Percentiles rank a stretch among this genome's conserved stretches.
Evolutionary conservation across 75 land plant genomes (phyloP).

Genomic region (Larix kaempferi): DNA sequence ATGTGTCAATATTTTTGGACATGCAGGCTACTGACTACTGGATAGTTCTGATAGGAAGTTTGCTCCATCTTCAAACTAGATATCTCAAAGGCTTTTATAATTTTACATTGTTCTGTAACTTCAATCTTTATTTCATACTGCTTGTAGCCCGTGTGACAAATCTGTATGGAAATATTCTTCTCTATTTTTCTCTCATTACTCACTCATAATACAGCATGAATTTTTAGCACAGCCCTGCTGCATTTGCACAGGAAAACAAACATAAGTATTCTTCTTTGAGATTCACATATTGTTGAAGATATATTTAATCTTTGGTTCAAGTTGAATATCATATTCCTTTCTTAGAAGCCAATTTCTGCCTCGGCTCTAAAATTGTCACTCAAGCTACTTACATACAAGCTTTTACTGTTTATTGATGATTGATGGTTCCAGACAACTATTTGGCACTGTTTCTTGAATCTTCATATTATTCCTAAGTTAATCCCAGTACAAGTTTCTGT

Average conservation of each 20-base stretch:
- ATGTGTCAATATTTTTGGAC: background rate
- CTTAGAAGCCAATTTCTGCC: no score
- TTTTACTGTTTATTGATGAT: background rate
- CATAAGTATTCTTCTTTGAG: background rate
- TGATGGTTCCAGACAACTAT: background rate
- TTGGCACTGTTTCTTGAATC: background rate
- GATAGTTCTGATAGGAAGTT: background rate
- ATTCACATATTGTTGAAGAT: background rate
- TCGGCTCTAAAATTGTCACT: background rate
- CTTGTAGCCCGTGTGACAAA: background rate
- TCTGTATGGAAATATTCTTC: background rate
- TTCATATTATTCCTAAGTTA: background rate
- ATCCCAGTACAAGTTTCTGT: background rate
- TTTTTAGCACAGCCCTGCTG: no score
- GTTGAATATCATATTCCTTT: no score
- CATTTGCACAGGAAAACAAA: background rate
- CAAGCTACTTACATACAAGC: no score
- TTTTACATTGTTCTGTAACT: background rate
- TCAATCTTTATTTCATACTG: background rate
- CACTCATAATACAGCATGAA: no score
- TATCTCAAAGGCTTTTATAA: background rate
- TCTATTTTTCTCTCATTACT: background rate
- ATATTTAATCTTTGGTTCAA: no score
- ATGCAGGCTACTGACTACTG: background rate
- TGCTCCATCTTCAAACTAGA: background rate